phyloP scores from a whole-genome alignment of 163 green algal species.

The Trebouxia gelatinosa region DNA sequence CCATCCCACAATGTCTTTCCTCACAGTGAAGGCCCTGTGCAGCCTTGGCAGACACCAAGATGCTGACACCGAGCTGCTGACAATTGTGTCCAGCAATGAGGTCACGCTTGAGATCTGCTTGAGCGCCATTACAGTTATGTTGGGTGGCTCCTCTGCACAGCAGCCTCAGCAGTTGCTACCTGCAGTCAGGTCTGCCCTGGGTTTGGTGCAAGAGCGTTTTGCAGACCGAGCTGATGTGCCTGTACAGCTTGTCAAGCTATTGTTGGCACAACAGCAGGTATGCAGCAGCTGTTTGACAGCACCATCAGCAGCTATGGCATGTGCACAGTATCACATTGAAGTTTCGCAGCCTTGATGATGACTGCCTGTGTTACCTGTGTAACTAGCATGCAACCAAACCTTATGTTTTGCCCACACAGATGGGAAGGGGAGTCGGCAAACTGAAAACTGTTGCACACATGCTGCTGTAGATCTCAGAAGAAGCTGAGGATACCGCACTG shows the following conservation, averaged over 20 bases:
- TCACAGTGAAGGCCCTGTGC: conserved; percentile 21
- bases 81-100: conserved; percentile 7
- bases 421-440: too few relatives aligned
- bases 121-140: neutral
- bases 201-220: conserved; percentile 26
- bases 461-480: neutral
- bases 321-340: neutral
- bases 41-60: conserved; percentile 5
- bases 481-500: conserved; percentile 16
- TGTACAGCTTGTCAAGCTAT: neutral
- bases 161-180: neutral
- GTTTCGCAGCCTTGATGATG: neutral
- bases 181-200: conserved; percentile 9
- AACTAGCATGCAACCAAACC: neutral
- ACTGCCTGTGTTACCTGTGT: neutral
- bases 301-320: neutral
- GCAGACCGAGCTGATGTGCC: neutral
- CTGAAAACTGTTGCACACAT: neutral
- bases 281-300: neutral
- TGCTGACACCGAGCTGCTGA: conserved; percentile 33
- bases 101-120: conserved; percentile 16
- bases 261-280: conserved; percentile 18
- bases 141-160: too few relatives aligned
- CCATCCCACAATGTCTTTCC: conserved; percentile 18
- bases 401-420: neutral